A percentile compares a stretch with the other conserved stretches of the same genome.
Evolutionary conservation across 768 basidiomycete species (phyloP).

Genomic region (Amanita rubescens): DNA sequence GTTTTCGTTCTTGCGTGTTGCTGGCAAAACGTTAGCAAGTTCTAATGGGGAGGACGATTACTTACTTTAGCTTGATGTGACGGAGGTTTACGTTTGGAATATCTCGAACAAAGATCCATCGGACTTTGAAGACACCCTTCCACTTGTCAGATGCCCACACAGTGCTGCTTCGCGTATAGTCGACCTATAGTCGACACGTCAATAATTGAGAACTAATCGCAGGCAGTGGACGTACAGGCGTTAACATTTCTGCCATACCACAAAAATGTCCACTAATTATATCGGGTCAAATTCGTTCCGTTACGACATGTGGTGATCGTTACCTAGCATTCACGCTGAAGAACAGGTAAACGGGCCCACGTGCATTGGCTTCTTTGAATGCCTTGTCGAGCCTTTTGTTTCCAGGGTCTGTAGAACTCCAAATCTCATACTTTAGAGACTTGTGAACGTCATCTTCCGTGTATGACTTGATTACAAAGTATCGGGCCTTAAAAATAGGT

Average conservation of each 20-base stretch:
- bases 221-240: constrained; percentile 44
- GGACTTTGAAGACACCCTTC: constrained; percentile 98
- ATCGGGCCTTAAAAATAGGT: constrained; percentile 59
- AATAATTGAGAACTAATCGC: neutral
- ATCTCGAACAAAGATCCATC: constrained; percentile 96
- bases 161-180: constrained; percentile 89
- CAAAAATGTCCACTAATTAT: constrained; percentile 84
- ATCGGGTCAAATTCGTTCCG: neutral
- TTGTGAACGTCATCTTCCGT: constrained; percentile 99
- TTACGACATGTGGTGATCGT: constrained; percentile 6
- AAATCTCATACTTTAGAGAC: constrained; percentile 94
- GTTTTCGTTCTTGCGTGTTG: constrained; percentile 97
- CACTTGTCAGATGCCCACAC: constrained; percentile 99
- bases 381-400: constrained; percentile 97
- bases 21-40: constrained; percentile 27
- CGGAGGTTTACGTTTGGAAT: constrained; percentile 85
- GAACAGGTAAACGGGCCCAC: constrained; percentile 95
- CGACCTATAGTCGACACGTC: constrained; percentile 43
- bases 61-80: constrained; percentile 90
- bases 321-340: constrained; percentile 94
- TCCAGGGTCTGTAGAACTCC: constrained; percentile 95
- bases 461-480: constrained; percentile 98
- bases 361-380: constrained; percentile 87
- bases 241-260: constrained; percentile 98
- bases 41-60: neutral